Evolutionary conservation across 2,329 filamentous ascomycete species (phyloP).

Genomic region (Fusarium burgessii): DNA sequence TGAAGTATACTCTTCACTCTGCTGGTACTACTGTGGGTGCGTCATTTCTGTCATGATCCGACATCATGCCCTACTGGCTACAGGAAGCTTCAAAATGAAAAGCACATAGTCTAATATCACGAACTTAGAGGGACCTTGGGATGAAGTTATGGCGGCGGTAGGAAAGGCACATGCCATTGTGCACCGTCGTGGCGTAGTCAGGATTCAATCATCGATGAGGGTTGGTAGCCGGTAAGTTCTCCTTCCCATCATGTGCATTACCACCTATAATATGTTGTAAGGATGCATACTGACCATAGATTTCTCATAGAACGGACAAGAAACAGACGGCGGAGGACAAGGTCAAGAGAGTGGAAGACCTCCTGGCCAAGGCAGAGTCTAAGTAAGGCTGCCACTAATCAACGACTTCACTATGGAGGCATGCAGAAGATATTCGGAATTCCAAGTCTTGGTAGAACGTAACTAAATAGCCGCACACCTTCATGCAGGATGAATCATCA

Average conservation of each 20-base stretch:
- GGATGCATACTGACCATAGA: background rate
- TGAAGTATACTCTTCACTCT: constrained; percentile 91
- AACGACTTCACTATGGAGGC: background rate
- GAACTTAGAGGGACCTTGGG: constrained; percentile 85
- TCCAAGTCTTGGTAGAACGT: background rate
- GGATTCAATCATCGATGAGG: constrained; percentile 90
- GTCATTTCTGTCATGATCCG: constrained; percentile 50
- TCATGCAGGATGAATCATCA: background rate
- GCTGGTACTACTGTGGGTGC: constrained; percentile 92
- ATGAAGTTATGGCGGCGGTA: constrained; percentile 84
- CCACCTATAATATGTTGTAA: background rate
- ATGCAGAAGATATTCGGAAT: background rate
- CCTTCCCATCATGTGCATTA: background rate
- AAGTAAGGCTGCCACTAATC: constrained; percentile 5
- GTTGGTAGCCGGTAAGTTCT: constrained; percentile 77
- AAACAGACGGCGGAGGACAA: constrained; percentile 84
- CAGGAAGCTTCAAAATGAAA: background rate
- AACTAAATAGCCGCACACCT: background rate
- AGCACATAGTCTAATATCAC: background rate
- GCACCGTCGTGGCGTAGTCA: constrained; percentile 79
- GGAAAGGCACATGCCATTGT: constrained; percentile 87
- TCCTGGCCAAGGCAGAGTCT: constrained; percentile 53
- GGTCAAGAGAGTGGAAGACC: constrained; percentile 70
- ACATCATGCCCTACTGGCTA: background rate
- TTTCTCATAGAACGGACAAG: constrained; percentile 78